These are phyloP conservation scores for Penicillium sp. DNA, from an alignment of 2,329 filamentous ascomycete genomes.

Conservation along the genomic window DNA sequence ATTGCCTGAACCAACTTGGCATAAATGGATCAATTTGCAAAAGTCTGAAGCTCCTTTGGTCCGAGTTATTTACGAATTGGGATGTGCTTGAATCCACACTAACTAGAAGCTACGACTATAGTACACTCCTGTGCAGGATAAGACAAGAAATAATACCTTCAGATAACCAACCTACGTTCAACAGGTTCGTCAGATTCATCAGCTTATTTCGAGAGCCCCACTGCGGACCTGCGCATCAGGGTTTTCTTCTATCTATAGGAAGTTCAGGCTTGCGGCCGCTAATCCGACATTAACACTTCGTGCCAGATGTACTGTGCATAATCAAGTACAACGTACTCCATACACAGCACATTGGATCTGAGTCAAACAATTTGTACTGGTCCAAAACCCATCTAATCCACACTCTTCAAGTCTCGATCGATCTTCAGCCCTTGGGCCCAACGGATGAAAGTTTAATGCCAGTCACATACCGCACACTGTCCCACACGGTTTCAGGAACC, in stretches of 20 bases:
- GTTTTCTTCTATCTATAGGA: not conserved
- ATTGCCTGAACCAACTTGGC: not conserved
- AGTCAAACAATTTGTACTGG: not conserved
- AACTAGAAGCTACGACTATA: not conserved
- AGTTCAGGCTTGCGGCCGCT: not conserved
- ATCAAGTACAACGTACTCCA: not conserved
- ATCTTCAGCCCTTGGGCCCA: slow-evolving; percentile 4
- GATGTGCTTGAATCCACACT: not conserved
- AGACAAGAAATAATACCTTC: not conserved
- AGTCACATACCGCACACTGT: slow-evolving; percentile 49
- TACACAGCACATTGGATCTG: not conserved
- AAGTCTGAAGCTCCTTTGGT: not conserved
- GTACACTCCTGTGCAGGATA: not conserved
- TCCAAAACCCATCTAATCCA: not conserved
- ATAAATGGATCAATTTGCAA: not conserved
- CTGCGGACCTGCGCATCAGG: slow-evolving; percentile 8
- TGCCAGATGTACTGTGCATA: not conserved
- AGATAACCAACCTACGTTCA: not conserved
- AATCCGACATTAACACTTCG: not conserved
- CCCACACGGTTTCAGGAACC: slow-evolving; percentile 56
- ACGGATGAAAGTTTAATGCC: slow-evolving; percentile 43
- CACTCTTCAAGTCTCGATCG: not conserved
- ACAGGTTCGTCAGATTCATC: slow-evolving; percentile 1
- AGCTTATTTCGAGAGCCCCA: slow-evolving; percentile 8
- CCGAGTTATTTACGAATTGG: not conserved